Conservation (phyloP, 148 eudicot genomes). For the Camellia sinensis region DNA sequence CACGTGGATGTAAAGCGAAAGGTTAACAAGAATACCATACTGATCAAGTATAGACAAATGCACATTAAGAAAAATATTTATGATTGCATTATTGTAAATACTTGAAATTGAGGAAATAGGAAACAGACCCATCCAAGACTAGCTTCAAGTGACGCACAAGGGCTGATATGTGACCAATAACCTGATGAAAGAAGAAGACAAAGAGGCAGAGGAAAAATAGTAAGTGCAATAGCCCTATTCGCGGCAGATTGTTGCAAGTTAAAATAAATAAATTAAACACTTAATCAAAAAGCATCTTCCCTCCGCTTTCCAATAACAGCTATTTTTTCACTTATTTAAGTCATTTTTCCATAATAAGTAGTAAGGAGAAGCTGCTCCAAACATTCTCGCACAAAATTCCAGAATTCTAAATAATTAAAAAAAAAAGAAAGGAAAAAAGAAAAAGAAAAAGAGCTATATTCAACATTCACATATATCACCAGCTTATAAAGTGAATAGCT, state of each 20-base stretch:
- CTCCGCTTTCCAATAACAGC: too few relatives aligned
- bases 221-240: not conserved
- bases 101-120: conserved; percentile 5
- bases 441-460: too few relatives aligned
- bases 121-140: conserved; percentile 90
- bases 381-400: too few relatives aligned
- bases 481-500: conserved; percentile 8
- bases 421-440: too few relatives aligned
- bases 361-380: too few relatives aligned
- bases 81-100: not conserved
- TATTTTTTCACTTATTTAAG: too few relatives aligned
- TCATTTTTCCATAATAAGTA: too few relatives aligned
- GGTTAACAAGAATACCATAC: not conserved
- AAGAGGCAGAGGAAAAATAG: not conserved
- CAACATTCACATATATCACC: not conserved
- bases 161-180: conserved; percentile 87
- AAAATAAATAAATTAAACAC: too few relatives aligned
- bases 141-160: conserved; percentile 96
- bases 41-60: not conserved
- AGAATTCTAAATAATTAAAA: too few relatives aligned
- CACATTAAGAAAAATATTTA: not conserved
- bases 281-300: too few relatives aligned
- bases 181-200: conserved; percentile 47
- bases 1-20: not conserved
- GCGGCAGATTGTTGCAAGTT: too few relatives aligned